phyloP scores from a whole-genome alignment of 2,329 filamentous ascomycete genomes.

The Sarocladium kiliense region DNA sequence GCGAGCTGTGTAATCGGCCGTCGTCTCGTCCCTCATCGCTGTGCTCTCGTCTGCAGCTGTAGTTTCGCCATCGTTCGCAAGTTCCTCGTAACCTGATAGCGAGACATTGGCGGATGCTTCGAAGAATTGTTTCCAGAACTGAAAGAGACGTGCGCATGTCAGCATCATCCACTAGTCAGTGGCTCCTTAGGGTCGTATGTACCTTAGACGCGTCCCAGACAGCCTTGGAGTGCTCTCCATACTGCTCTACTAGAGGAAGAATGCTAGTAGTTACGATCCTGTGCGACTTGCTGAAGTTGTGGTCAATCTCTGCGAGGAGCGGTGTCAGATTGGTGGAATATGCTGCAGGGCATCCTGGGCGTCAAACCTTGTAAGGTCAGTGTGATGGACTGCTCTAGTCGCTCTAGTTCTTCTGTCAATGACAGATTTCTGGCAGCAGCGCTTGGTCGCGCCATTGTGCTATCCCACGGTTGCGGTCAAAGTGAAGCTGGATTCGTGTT shows the following conservation, averaged over 20 bases:
- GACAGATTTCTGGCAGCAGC: conserved; percentile 56
- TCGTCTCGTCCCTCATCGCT: conserved; percentile 51
- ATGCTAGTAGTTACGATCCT: conserved; percentile 94
- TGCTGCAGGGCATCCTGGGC: conserved; percentile 5
- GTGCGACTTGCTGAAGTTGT: conserved; percentile 96
- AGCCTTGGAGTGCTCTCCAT: conserved; percentile 85
- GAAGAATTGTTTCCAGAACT: conserved; percentile 99
- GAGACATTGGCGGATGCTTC: conserved; percentile 97
- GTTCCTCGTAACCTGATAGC: conserved; percentile 88
- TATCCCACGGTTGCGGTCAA: neutral
- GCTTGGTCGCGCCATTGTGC: conserved; percentile 45
- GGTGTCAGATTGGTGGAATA: neutral
- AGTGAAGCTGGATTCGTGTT: neutral
- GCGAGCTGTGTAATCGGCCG: conserved; percentile 42
- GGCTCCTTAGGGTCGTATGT: neutral
- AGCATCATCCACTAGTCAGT: neutral
- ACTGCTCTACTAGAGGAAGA: conserved; percentile 88
- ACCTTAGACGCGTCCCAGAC: conserved; percentile 98
- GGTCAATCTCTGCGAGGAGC: conserved; percentile 79
- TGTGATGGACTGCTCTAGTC: conserved; percentile 93
- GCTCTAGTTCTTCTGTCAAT: conserved; percentile 91
- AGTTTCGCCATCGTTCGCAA: conserved; percentile 62
- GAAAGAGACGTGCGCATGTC: conserved; percentile 5
- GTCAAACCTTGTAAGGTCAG: conserved; percentile 79
- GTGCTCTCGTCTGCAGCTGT: conserved; percentile 45